Percentiles rank a stretch among this genome's conserved stretches.
Conservation (phyloP, 306 rosid genomes). For the Cyamopsis tetragonoloba region DNA sequence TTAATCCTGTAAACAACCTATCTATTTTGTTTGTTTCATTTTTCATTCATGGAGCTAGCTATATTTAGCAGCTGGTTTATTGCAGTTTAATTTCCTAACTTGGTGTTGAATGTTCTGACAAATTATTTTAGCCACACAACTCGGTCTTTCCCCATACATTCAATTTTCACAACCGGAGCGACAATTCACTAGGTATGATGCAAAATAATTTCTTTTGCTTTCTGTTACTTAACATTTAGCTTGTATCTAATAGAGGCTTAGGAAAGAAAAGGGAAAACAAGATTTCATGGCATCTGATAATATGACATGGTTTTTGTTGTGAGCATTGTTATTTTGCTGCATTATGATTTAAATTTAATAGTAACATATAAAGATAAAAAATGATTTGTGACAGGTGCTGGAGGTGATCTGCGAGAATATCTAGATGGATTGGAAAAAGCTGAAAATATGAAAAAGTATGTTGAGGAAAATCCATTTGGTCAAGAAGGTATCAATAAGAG, state of each 20-base stretch:
- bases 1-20: slow-evolving; percentile 58
- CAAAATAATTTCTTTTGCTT: background rate
- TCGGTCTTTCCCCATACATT: slow-evolving; percentile 61
- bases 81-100: background rate
- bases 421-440: slow-evolving; percentile 50
- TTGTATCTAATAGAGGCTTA: background rate
- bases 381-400: slow-evolving; percentile 39
- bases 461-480: slow-evolving; percentile 61
- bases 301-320: background rate
- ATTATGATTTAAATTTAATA: background rate
- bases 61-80: background rate
- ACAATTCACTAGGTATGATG: slow-evolving; percentile 63
- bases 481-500: slow-evolving; percentile 42
- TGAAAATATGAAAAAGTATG: slow-evolving; percentile 41
- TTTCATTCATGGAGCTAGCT: background rate
- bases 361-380: too few relatives aligned
- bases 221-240: background rate
- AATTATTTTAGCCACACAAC: slow-evolving; percentile 46
- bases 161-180: slow-evolving; percentile 34
- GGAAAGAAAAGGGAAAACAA: background rate
- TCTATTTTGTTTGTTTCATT: background rate
- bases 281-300: background rate
- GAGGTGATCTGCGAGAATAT: slow-evolving; percentile 59
- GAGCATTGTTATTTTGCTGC: background rate
- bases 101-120: slow-evolving; percentile 15